Evolutionary conservation across 257 asterid genomes (phyloP), one percentile per base, ranked within the genome.

Genomic region (Fraxinus anomala): DNA sequence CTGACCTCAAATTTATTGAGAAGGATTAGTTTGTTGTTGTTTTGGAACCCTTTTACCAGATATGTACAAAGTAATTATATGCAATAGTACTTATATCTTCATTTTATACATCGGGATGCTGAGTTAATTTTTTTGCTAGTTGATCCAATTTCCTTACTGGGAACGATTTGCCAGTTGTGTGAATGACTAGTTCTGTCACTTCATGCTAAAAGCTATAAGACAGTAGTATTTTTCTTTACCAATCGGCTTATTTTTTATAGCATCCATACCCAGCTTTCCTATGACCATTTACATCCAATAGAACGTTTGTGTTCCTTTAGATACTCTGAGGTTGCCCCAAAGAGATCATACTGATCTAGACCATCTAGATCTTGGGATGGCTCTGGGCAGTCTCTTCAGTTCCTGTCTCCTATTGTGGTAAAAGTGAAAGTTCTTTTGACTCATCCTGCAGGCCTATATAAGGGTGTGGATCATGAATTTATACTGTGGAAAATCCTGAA

Each of bases 131-230:
- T 59, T 7, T 59, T 59, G 16, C 14, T 21, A n/a, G 68, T 23
- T 21, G 68, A 63, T 61, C n/a, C n/a, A n/a, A n/a, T n/a, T n/a
- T n/a, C n/a, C n/a, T n/a, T n/a, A n/a, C n/a, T n/a, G n/a, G n/a
- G n/a, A n/a, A n/a, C n/a, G n/a, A n/a, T 11, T 61, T 36, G 42
- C 30, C n/a, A 54, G 4, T 7, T 23, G 42, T 30, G 61, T 63
- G 31, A 26, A 66, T 65, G 28, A n/a, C 44, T 54, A n/a, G 44
- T 54, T 47, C 83, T 73, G 37, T 80, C 31, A n/a, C 69, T 56
- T 75, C 56, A 59, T 8, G 10, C 10, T 14, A 54, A 30, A 21
- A 54, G 77, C n/a, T 21, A n/a, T n/a, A 10, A 2, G 1, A 5
- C 24, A 9, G 6, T 30, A 7, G 33, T 33, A 17, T 74, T 56